A percentile compares a stretch with the other conserved stretches of the same genome.
phyloP scores from a whole-genome alignment of 2,329 filamentous ascomycete species.

The Lomentospora prolificans region DNA sequence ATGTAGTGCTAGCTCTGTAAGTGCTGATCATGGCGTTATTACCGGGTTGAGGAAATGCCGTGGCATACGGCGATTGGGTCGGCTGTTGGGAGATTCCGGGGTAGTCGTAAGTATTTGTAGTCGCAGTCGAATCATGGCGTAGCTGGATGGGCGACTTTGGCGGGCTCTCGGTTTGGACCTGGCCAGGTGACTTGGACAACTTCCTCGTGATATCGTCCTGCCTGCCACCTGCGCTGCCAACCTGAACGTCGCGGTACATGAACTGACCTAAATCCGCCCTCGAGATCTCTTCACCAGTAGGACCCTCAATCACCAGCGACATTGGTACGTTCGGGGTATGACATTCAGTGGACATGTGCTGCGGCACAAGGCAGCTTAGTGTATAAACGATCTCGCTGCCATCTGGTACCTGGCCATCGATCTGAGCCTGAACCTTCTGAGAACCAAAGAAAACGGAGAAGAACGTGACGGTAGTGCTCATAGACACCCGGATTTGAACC shows the following conservation, averaged over 20 bases:
- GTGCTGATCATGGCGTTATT: conserved; percentile 45
- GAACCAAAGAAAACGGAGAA: conserved; percentile 69
- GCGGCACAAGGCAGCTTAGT: conserved; percentile 63
- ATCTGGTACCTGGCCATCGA: conserved; percentile 52
- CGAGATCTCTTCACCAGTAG: conserved; percentile 42
- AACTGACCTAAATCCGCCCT: conserved; percentile 36
- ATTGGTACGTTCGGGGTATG: conserved; percentile 41
- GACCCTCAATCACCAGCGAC: conserved; percentile 41
- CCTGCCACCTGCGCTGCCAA: conserved; percentile 21
- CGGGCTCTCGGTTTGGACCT: conserved; percentile 25
- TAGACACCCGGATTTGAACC: conserved; percentile 63
- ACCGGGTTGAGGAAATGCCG: conserved; percentile 26
- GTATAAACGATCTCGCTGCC: conserved; percentile 57
- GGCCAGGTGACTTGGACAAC: conserved; percentile 29
- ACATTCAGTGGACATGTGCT: conserved; percentile 40
- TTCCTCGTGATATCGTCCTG: conserved; percentile 31
- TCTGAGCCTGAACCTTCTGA: conserved; percentile 58
- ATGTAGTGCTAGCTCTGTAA: conserved; percentile 40
- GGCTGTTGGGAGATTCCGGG: conserved; percentile 27
- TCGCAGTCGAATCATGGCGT: conserved; percentile 27
- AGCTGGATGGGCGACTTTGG: conserved; percentile 27
- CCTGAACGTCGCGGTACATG: conserved; percentile 28
- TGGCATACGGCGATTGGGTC: conserved; percentile 21
- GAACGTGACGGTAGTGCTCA: conserved; percentile 54
- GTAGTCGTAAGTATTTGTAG: conserved; percentile 37